phyloP scores from a whole-genome alignment of 1,139 yeast species.

The Pichia sp. region DNA sequence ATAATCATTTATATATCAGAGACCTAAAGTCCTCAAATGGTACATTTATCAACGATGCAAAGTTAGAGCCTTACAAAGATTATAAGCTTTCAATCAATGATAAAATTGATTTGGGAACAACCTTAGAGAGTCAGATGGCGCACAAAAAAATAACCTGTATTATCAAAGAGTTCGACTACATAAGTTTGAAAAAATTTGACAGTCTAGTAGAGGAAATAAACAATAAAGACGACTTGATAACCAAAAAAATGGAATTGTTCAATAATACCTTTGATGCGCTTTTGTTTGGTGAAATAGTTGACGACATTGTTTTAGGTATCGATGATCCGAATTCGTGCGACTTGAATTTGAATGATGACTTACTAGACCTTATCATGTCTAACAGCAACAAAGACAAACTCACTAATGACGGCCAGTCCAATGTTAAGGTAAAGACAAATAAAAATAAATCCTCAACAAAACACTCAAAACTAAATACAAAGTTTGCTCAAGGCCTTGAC shows the following conservation, averaged over 20 bases:
- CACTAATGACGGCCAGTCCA: constrained; percentile 4
- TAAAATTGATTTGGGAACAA: constrained; percentile 82
- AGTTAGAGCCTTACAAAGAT: constrained; percentile 57
- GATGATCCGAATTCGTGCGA: not conserved
- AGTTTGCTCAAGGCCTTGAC: constrained; percentile 23
- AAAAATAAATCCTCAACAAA: not conserved
- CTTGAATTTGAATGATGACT: constrained; percentile 18
- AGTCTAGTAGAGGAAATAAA: constrained; percentile 22
- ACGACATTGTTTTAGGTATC: constrained; percentile 23
- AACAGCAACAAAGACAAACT: constrained; percentile 15
- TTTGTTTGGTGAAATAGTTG: constrained; percentile 67
- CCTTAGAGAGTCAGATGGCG: constrained; percentile 75
- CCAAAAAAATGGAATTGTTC: constrained; percentile 35
- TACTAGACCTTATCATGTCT: constrained; percentile 23
- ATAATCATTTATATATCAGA: constrained; percentile 63
- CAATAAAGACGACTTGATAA: constrained; percentile 25
- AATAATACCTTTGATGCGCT: constrained; percentile 60
- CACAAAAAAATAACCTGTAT: constrained; percentile 83
- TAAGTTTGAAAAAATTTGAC: constrained; percentile 33
- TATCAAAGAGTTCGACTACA: constrained; percentile 58
- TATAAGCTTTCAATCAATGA: constrained; percentile 70
- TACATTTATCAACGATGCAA: constrained; percentile 76
- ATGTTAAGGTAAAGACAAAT: constrained; percentile 6
- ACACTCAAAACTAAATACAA: not conserved
- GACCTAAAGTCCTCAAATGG: constrained; percentile 94